Evolutionary conservation across 2,329 filamentous ascomycete species (phyloP).

Genomic region (Aspergillus niger): DNA sequence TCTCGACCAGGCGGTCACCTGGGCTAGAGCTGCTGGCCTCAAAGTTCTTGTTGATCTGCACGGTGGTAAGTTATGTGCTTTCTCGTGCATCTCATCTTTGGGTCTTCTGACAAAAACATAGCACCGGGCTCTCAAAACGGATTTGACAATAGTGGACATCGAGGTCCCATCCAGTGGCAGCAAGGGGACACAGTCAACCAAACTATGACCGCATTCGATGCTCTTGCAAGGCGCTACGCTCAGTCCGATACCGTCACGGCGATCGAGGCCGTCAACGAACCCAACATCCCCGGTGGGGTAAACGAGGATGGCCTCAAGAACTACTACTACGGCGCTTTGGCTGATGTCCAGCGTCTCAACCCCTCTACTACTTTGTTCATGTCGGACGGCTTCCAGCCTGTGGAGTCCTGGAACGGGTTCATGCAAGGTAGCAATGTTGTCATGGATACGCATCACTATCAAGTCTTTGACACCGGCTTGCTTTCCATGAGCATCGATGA

Average conservation of each 20-base stretch:
- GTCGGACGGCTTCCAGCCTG: conserved; percentile 49
- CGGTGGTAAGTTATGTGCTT: conserved; percentile 52
- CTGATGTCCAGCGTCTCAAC: conserved; percentile 48
- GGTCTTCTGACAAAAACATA: conserved; percentile 17
- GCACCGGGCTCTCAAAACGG: conserved; percentile 66
- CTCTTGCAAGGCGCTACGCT: conserved; percentile 59
- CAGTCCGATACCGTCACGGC: conserved; percentile 61
- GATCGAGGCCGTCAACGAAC: conserved; percentile 51
- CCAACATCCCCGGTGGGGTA: conserved; percentile 42
- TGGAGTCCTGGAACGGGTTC: conserved; percentile 63
- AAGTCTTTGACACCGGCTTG: conserved; percentile 59
- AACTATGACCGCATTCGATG: conserved; percentile 58
- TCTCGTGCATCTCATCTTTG: not conserved
- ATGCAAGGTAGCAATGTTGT: conserved; percentile 58
- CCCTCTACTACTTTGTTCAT: conserved; percentile 56
- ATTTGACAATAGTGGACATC: conserved; percentile 66
- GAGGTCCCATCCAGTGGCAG: conserved; percentile 43
- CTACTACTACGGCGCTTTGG: conserved; percentile 59
- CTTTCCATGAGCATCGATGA: conserved; percentile 53
- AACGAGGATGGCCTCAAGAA: conserved; percentile 50
- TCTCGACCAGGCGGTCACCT: conserved; percentile 59
- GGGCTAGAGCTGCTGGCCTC: conserved; percentile 60
- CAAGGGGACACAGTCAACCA: conserved; percentile 36
- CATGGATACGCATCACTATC: conserved; percentile 70
- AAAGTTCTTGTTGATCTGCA: conserved; percentile 70